phyloP scores from a whole-genome alignment of 768 basidiomycete species.

The Lactarius vividus region DNA sequence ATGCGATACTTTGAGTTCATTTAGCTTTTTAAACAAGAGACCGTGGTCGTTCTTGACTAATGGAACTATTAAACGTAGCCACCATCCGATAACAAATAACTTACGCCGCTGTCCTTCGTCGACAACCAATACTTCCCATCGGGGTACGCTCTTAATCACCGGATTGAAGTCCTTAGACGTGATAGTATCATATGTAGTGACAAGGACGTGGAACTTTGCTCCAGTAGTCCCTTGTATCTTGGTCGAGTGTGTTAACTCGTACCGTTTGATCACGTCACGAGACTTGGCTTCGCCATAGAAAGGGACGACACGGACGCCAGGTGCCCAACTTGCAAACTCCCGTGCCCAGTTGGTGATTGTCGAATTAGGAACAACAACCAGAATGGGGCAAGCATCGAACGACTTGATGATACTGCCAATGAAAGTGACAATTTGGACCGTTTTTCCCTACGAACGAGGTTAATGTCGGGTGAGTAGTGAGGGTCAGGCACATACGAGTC shows the following conservation, averaged over 20 bases:
- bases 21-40: conserved; percentile 77
- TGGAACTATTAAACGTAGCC: conserved; percentile 25
- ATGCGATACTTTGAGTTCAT: conserved; percentile 73
- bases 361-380: conserved; percentile 95
- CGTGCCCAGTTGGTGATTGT: conserved; percentile 95
- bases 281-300: conserved; percentile 81
- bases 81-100: conserved; percentile 33
- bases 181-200: conserved; percentile 91
- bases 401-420: conserved; percentile 61
- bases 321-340: conserved; percentile 88
- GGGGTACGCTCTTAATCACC: conserved; percentile 76
- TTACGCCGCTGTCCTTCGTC: conserved; percentile 91
- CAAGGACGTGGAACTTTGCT: conserved; percentile 81
- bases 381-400: conserved; percentile 66
- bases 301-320: conserved; percentile 72
- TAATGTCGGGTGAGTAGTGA: not conserved
- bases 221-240: conserved; percentile 43
- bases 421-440: conserved; percentile 87
- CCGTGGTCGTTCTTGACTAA: conserved; percentile 82
- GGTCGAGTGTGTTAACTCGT: conserved; percentile 67
- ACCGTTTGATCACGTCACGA: conserved; percentile 75
- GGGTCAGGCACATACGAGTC: conserved; percentile 52
- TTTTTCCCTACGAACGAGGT: conserved; percentile 64
- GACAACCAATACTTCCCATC: conserved; percentile 93
- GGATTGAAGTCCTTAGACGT: conserved; percentile 62